Evolutionary conservation across 2,329 filamentous ascomycete species (phyloP).

Genomic region (Cercospora sp.): DNA sequence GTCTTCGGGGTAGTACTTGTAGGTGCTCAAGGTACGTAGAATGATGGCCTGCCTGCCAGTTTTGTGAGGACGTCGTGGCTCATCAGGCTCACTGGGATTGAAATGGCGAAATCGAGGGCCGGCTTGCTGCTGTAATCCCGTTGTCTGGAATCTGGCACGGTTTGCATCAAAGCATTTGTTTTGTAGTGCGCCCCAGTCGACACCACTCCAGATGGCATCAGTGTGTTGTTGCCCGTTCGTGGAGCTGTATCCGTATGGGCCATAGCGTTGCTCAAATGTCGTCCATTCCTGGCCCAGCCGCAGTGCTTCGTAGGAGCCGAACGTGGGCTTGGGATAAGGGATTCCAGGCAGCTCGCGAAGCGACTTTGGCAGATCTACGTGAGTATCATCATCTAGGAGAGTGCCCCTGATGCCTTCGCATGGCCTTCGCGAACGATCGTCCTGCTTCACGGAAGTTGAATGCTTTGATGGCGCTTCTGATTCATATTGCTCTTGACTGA

Average conservation of each 20-base stretch:
- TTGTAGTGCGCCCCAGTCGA: background rate
- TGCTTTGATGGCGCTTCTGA: background rate
- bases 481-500: background rate
- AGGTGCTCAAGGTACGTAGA: constrained; percentile 78
- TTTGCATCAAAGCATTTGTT: background rate
- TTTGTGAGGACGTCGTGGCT: background rate
- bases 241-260: background rate
- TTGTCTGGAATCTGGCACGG: background rate
- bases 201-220: background rate
- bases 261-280: constrained; percentile 52
- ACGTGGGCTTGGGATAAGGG: constrained; percentile 12
- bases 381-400: background rate
- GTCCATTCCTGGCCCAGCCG: constrained; percentile 59
- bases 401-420: background rate
- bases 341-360: background rate
- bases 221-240: background rate
- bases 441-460: background rate
- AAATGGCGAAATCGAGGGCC: constrained; percentile 48
- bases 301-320: constrained; percentile 27
- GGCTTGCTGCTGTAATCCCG: background rate
- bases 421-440: background rate
- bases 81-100: background rate
- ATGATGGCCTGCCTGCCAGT: constrained; percentile 46
- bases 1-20: constrained; percentile 73
- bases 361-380: background rate